Base-by-base conservation (phyloP, 805 yeast species). In the Ogataea populi-albae region DNA sequence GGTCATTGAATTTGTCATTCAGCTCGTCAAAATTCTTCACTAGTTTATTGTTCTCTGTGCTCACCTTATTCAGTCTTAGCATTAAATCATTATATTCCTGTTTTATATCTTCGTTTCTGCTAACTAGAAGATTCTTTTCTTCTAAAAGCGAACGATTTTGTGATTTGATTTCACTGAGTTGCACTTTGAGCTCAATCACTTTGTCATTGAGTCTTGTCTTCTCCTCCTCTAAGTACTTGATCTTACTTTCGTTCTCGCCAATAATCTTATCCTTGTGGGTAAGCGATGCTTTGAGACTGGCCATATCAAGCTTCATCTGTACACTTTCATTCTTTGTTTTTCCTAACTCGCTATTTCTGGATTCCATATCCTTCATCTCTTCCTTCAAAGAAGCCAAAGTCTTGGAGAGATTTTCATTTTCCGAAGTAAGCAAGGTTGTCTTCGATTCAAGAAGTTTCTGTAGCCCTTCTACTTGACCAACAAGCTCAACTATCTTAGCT, bases 261-360 rank as follows among this genome's bases (percentile, higher is more conserved):
- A 72, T 51, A 23, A 54, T 56, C 38, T 64, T 62, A 26, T 72
- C 76, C 37, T 73, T 75, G 37, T 69, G 70, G 1, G 61, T 50
- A 4, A 75, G 45, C 3, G 75, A 64, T 0, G 74, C 52, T 35
- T 67, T 67, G 17, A 69, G 51, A 3, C 75, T 65, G 1, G 73
- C 69, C 18, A 75, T 52, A 41, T 75, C 79, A 17, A 72, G 50
- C 45, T 74, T 75, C 33, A 68, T 51, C 5, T 75, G 62, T 5
- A 71, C 61, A 21, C 70, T 78, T 19, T 58, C 58, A 32, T 62
- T 52, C 19, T 45, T 51, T n/a, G 68, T 54, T 14, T 63, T 68
- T 14, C 53, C 57, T n/a, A 69, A 50, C n/a, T 71, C 75, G 5
- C 56, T 57, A 8, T 49, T 37, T 30, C 51, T 61, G 34, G 30